phyloP scores from a whole-genome alignment of 192 early-diverging fungal genomes.

The Coemansia sp. region DNA sequence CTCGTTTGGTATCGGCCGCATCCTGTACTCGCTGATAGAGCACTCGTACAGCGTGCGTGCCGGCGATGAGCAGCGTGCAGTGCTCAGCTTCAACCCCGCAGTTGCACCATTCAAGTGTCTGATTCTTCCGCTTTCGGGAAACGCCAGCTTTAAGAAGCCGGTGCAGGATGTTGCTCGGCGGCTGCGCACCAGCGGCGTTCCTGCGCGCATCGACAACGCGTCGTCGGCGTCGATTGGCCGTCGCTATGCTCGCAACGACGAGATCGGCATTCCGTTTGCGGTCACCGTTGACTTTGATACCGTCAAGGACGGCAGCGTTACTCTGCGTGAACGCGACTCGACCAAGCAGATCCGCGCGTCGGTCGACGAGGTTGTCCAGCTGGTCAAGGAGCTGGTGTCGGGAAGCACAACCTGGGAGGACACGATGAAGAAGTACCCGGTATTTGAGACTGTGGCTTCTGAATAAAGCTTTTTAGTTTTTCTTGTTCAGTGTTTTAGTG shows the following conservation, averaged over 20 bases:
- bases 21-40: slow-evolving; percentile 94
- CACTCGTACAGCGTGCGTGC: slow-evolving; percentile 91
- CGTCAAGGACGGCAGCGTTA: slow-evolving; percentile 90
- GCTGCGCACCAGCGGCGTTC: slow-evolving; percentile 76
- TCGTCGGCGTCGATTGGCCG: slow-evolving; percentile 86
- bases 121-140: slow-evolving; percentile 82
- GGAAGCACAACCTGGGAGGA: slow-evolving; percentile 74
- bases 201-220: slow-evolving; percentile 87
- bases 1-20: slow-evolving; percentile 98
- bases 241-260: slow-evolving; percentile 97
- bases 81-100: slow-evolving; percentile 88
- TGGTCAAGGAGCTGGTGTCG: slow-evolving; percentile 75
- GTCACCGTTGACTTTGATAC: slow-evolving; percentile 99
- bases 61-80: slow-evolving; percentile 85
- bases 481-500: too few relatives aligned
- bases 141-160: slow-evolving; percentile 75
- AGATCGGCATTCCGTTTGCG: slow-evolving; percentile 95
- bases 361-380: slow-evolving; percentile 67
- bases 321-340: slow-evolving; percentile 94
- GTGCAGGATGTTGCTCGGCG: slow-evolving; percentile 63
- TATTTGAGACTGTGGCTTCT: slow-evolving; percentile 55
- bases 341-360: slow-evolving; percentile 91
- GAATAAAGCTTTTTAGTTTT: not conserved
- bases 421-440: slow-evolving; percentile 68
- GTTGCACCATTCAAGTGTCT: slow-evolving; percentile 95